Evolutionary conservation across 2,329 filamentous ascomycete genomes (phyloP).

Genomic region (Hypoxylon sp.): DNA sequence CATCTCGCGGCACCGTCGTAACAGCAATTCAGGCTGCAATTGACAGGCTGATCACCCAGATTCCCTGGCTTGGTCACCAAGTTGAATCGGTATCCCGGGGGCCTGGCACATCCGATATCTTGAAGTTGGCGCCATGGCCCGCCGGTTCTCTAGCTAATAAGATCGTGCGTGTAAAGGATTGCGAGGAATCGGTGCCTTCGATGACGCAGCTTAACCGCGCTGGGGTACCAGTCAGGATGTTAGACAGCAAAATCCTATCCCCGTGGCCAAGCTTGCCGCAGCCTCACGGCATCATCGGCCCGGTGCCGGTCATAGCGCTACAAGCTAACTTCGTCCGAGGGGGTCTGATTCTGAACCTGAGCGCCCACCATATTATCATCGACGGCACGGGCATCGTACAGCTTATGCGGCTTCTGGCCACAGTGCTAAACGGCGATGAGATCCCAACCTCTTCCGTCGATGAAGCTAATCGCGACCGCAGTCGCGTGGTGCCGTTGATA

Average conservation of each 20-base stretch:
- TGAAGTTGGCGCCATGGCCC: constrained; percentile 40
- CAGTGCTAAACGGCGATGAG: constrained; percentile 19
- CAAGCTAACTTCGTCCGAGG: constrained; percentile 52
- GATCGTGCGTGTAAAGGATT: constrained; percentile 45
- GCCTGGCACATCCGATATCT: constrained; percentile 26
- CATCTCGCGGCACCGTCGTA: constrained; percentile 6
- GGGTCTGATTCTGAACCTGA: constrained; percentile 50
- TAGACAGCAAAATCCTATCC: constrained; percentile 52
- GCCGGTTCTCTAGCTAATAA: constrained; percentile 28
- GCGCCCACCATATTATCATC: constrained; percentile 53
- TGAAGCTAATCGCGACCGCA: constrained; percentile 45
- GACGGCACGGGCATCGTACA: constrained; percentile 51
- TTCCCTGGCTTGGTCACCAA: constrained; percentile 48
- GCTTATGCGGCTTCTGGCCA: constrained; percentile 47
- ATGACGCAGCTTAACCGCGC: constrained; percentile 44
- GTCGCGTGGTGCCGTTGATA: constrained; percentile 45
- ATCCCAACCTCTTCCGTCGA: constrained; percentile 43
- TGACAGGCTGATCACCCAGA: constrained; percentile 32
- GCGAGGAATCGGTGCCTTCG: constrained; percentile 31
- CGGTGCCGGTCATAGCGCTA: constrained; percentile 42
- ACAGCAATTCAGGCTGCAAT: constrained; percentile 6
- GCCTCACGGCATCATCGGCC: constrained; percentile 43
- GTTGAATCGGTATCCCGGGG: constrained; percentile 33
- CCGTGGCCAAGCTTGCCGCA: constrained; percentile 51
- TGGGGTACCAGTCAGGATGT: constrained; percentile 51